Conservation (phyloP, 306 rosid species). For the Rosa rugosa region DNA sequence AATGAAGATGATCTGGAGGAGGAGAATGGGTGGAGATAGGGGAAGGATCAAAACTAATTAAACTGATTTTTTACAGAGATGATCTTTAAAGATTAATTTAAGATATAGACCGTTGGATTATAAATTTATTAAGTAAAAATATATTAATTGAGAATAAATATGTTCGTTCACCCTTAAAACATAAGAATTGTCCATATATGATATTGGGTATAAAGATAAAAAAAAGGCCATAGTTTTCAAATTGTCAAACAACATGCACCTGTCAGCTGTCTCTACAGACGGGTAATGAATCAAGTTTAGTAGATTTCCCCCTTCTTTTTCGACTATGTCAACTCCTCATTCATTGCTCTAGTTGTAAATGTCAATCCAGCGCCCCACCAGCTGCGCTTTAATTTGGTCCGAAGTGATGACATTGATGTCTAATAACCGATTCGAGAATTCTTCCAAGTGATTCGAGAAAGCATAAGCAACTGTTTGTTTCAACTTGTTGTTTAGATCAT, state of each 20-base stretch:
- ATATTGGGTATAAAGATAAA: not conserved
- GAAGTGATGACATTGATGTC: not conserved
- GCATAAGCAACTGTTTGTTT: too few species aligned
- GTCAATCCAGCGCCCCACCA: constrained; percentile 19
- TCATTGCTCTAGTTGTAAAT: not conserved
- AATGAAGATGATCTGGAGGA: not conserved
- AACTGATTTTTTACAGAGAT: too few species aligned
- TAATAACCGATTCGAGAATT: not conserved
- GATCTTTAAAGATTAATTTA: too few species aligned
- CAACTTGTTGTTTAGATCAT: not conserved
- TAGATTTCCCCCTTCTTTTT: not conserved
- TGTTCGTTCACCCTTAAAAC: too few species aligned
- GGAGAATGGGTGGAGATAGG: not conserved
- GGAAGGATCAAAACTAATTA: not conserved
- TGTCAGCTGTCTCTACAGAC: too few species aligned
- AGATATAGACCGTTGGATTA: too few species aligned
- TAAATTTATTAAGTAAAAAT: too few species aligned
- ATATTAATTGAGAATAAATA: too few species aligned
- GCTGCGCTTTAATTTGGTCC: constrained; percentile 3
- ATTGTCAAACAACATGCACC: constrained; percentile 23
- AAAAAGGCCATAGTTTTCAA: not conserved
- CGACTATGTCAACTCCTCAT: constrained; percentile 17
- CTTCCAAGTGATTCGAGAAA: not conserved
- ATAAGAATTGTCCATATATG: too few species aligned
- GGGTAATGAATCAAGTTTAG: constrained; percentile 3